phyloP scores from a whole-genome alignment of 768 basidiomycete genomes.

The Cystobasidium ongulense region DNA sequence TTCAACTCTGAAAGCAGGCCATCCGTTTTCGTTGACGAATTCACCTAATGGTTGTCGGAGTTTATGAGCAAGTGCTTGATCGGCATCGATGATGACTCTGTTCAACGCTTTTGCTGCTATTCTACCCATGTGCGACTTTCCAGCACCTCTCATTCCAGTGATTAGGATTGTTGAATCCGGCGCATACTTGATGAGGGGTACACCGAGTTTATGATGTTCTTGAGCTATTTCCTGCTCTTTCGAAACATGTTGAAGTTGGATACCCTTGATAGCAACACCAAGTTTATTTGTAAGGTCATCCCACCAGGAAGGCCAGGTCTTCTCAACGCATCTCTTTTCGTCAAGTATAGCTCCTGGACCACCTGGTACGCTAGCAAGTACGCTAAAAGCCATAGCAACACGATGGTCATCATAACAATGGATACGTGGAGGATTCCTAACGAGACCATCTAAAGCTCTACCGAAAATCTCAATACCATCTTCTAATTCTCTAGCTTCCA shows the following conservation, averaged over 20 bases:
- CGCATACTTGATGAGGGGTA: slow-evolving; percentile 49
- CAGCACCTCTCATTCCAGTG: slow-evolving; percentile 93
- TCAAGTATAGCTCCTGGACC: slow-evolving; percentile 57
- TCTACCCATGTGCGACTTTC: slow-evolving; percentile 79
- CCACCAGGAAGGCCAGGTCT: slow-evolving; percentile 99
- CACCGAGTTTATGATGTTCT: slow-evolving; percentile 44
- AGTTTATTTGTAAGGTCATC: slow-evolving; percentile 97
- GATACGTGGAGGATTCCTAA: slow-evolving; percentile 50
- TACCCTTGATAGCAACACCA: slow-evolving; percentile 75
- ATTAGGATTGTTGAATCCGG: slow-evolving; percentile 53
- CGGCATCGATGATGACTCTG: slow-evolving; percentile 76
- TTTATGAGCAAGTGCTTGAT: slow-evolving; percentile 62
- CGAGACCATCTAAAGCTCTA: slow-evolving; percentile 55
- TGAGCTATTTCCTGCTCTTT: slow-evolving; percentile 40
- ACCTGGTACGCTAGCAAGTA: slow-evolving; percentile 60
- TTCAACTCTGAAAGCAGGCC: slow-evolving; percentile 77
- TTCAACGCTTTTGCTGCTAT: slow-evolving; percentile 65
- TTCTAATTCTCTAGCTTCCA: slow-evolving; percentile 80
- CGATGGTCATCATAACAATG: slow-evolving; percentile 98
- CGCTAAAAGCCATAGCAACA: slow-evolving; percentile 96
- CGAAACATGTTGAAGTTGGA: slow-evolving; percentile 56
- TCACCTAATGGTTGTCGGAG: slow-evolving; percentile 49
- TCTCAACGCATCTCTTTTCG: slow-evolving; percentile 95
- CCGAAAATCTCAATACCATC: slow-evolving; percentile 89
- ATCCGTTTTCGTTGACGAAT: slow-evolving; percentile 73